These are phyloP conservation scores for barley (Hordeum vulgare) DNA, from an alignment of 176 grass and related monocot genomes.

Conservation along the genomic window DNA sequence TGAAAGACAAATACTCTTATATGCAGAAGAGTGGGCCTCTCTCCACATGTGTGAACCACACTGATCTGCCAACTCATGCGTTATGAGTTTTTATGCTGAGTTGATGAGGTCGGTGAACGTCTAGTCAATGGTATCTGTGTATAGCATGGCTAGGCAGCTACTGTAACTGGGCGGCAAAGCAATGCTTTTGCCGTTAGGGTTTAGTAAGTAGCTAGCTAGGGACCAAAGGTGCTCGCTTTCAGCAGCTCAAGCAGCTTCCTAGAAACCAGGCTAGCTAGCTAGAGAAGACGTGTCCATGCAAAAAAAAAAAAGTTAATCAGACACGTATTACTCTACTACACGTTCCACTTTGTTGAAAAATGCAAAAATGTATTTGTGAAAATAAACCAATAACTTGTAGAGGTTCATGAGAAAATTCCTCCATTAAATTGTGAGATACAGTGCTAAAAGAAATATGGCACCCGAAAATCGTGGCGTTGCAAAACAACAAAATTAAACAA, in stretches of 20 bases:
- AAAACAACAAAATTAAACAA: too few species aligned
- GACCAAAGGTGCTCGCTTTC: too few species aligned
- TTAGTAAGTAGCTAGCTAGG: not conserved
- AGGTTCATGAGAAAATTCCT: not conserved
- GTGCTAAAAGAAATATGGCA: too few species aligned
- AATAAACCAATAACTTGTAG: not conserved
- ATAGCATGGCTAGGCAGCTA: not conserved
- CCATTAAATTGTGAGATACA: too few species aligned
- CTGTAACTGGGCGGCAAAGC: not conserved
- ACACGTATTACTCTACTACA: not conserved
- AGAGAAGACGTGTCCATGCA: too few species aligned
- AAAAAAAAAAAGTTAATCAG: too few species aligned
- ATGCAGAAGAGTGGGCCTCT: too few species aligned
- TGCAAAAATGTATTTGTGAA: not conserved
- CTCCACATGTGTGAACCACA: too few species aligned
- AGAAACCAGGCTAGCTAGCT: not conserved
- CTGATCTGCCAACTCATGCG: too few species aligned
- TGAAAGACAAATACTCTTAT: too few species aligned
- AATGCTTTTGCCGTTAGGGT: slow-evolving; percentile 21
- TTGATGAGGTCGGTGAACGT: not conserved
- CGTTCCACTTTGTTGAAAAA: not conserved
- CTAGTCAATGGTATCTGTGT: not conserved
- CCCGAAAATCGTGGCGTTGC: too few species aligned
- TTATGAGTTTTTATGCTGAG: too few species aligned
- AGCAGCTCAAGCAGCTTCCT: slow-evolving; percentile 12